These are phyloP conservation scores for Xylariales sp. DNA, from an alignment of 2,329 filamentous ascomycete genomes.

Conservation along the genomic window DNA sequence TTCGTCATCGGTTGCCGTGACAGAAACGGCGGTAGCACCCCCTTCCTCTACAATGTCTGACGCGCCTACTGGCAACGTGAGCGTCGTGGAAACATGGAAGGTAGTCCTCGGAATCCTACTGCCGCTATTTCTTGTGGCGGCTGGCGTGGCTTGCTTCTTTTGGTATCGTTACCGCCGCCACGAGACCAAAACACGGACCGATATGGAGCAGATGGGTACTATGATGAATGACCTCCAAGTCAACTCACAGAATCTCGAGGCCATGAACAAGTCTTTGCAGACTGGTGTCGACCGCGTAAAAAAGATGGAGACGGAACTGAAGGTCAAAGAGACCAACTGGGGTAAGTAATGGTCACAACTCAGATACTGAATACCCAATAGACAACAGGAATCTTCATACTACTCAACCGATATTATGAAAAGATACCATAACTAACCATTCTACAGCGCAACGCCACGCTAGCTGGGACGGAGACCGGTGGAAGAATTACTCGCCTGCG, in stretches of 20 bases:
- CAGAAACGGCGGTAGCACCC: too few species aligned
- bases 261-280: not conserved
- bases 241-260: not conserved
- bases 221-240: conserved; percentile 5
- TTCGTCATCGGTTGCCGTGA: too few species aligned
- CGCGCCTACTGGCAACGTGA: not conserved
- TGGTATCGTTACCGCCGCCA: conserved; percentile 2
- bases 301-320: conserved; percentile 1
- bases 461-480: not conserved
- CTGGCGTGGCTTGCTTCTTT: not conserved
- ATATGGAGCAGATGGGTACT: conserved; percentile 5
- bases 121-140: not conserved
- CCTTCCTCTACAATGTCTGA: too few species aligned
- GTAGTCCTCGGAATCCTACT: conserved; percentile 2
- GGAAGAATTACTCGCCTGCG: not conserved
- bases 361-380: too few species aligned
- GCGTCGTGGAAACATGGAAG: too few species aligned
- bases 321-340: conserved; percentile 1
- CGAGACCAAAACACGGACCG: not conserved
- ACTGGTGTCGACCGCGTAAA: conserved; percentile 5
- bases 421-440: not conserved
- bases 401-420: too few species aligned
- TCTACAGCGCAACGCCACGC: not conserved
- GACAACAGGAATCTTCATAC: too few species aligned
- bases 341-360: conserved; percentile 1